Percentiles rank a stretch among this genome's conserved stretches.
phyloP scores from a whole-genome alignment of 306 rosid species.

The Glycine tomentella region DNA sequence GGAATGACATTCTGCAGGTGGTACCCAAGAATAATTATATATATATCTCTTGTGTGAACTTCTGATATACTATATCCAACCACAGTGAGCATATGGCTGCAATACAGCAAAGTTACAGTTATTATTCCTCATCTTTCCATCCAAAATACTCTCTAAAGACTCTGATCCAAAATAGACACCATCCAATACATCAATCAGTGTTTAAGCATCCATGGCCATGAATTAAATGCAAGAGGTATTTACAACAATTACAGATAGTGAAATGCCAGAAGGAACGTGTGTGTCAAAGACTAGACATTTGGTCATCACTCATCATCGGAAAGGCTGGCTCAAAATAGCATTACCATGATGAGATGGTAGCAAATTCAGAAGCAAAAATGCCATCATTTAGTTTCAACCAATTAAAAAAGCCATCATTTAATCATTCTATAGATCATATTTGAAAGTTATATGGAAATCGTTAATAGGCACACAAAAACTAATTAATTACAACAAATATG shows the following conservation, averaged over 20 bases:
- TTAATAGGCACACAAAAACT: conserved; percentile 12
- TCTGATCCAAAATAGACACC: conserved; percentile 6
- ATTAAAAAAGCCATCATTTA: too few relatives aligned
- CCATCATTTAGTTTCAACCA: conserved; percentile 2
- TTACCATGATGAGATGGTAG: conserved; percentile 20
- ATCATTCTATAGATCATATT: conserved; percentile 8
- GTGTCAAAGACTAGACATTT: background rate
- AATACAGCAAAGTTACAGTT: background rate
- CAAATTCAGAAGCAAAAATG: conserved; percentile 22
- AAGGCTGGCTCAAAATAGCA: conserved; percentile 9
- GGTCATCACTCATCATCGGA: background rate
- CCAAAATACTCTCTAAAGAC: conserved; percentile 17
- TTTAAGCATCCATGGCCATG: background rate
- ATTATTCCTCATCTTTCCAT: conserved; percentile 15
- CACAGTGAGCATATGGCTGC: conserved; percentile 53
- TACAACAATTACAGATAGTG: background rate
- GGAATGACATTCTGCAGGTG: conserved; percentile 75
- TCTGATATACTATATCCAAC: conserved; percentile 45
- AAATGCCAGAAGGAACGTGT: background rate
- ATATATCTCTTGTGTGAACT: conserved; percentile 37
- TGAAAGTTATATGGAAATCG: background rate
- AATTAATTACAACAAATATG: conserved; percentile 7
- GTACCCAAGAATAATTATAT: conserved; percentile 40
- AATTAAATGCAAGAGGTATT: conserved; percentile 18
- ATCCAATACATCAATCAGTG: background rate